These are phyloP conservation scores for Paecilomyces variotii DNA, from an alignment of 2,329 filamentous ascomycete genomes.

Conservation along the genomic window DNA sequence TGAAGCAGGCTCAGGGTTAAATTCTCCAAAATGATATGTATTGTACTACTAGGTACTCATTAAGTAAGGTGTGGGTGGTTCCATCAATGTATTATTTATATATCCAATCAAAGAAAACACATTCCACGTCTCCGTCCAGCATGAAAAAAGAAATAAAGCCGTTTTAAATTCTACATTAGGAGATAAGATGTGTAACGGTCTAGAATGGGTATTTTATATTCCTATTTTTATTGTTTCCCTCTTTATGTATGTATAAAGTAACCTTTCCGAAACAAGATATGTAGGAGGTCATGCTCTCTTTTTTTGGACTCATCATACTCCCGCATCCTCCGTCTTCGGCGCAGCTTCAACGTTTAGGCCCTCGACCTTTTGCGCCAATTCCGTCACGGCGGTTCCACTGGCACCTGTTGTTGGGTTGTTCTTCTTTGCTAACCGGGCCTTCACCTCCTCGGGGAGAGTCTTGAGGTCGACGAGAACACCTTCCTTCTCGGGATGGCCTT, in stretches of 20 bases:
- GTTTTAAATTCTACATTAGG: not conserved
- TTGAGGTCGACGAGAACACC: slow-evolving; percentile 63
- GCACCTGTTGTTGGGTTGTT: not conserved
- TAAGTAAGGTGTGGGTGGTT: not conserved
- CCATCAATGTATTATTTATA: not conserved
- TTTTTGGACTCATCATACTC: slow-evolving; percentile 5
- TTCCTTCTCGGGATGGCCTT: slow-evolving; percentile 85
- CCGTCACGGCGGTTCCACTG: not conserved
- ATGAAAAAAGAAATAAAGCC: not conserved
- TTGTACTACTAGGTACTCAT: not conserved
- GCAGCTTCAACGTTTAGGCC: slow-evolving; percentile 3
- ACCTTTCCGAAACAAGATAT: not conserved
- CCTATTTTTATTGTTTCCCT: slow-evolving; percentile 4
- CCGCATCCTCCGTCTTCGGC: slow-evolving; percentile 12
- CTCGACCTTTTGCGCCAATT: slow-evolving; percentile 3
- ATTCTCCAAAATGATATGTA: not conserved
- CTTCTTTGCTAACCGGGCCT: slow-evolving; percentile 6
- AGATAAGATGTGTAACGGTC: not conserved
- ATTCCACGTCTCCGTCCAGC: not conserved
- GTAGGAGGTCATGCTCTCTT: not conserved
- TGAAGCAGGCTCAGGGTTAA: slow-evolving; percentile 53
- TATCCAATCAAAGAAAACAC: slow-evolving; percentile 4
- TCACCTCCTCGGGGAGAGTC: slow-evolving; percentile 11
- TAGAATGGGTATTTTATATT: not conserved
- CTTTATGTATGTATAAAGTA: not conserved